Evolutionary conservation across 371 early-diverging fungal species (phyloP).

Genomic region (Apophysomyces elegans): DNA sequence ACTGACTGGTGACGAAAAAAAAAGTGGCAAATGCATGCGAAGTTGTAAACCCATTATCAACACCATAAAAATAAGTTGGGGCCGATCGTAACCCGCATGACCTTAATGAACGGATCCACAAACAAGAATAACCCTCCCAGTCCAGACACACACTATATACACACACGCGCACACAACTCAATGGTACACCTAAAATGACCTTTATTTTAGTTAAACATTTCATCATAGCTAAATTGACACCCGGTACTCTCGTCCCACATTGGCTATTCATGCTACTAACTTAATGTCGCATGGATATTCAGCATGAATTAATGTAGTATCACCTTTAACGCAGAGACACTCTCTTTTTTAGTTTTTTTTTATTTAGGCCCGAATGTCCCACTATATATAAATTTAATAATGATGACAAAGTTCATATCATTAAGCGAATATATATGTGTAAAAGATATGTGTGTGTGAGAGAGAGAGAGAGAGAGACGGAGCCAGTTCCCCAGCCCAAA

Average conservation of each 20-base stretch:
- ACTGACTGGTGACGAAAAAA: conserved; percentile 36
- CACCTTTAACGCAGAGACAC: neutral
- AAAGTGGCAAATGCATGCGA: conserved; percentile 38
- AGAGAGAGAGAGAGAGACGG: conserved; percentile 16
- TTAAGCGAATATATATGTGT: too few relatives aligned
- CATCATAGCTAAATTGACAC: conserved; percentile 7
- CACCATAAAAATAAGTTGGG: conserved; percentile 8
- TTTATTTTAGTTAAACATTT: too few relatives aligned
- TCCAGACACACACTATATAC: too few relatives aligned
- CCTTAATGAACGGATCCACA: conserved; percentile 29
- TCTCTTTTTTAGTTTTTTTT: too few relatives aligned
- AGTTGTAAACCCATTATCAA: conserved; percentile 26
- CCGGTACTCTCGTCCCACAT: conserved; percentile 52
- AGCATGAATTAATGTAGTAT: conserved; percentile 8
- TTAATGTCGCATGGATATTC: conserved; percentile 45
- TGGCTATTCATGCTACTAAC: conserved; percentile 37
- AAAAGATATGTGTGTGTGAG: too few relatives aligned
- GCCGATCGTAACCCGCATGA: conserved; percentile 30
- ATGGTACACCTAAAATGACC: conserved; percentile 36
- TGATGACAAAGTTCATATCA: too few relatives aligned
- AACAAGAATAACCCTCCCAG: conserved; percentile 15
- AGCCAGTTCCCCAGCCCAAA: conserved; percentile 37
- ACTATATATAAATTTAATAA: too few relatives aligned
- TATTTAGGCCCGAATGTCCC: too few relatives aligned
- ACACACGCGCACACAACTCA: conserved; percentile 37